Percentiles rank a stretch among this genome's conserved stretches.
Conservation (phyloP, 768 basidiomycete species). For the Boletus insuetus region DNA sequence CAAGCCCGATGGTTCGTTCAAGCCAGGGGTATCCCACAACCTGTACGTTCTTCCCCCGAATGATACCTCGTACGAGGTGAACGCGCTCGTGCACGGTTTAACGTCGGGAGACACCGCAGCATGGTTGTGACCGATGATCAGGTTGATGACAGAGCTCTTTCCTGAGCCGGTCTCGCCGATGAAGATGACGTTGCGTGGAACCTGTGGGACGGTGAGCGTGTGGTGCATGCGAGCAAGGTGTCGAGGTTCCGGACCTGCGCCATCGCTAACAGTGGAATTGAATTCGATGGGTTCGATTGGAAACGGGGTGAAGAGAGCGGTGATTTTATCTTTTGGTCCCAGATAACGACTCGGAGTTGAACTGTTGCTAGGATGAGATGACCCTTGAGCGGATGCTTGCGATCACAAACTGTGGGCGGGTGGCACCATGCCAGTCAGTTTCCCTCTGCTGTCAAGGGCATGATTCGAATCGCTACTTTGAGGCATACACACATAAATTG, state of each 20-base stretch:
- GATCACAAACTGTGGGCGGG: background rate
- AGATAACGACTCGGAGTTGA: background rate
- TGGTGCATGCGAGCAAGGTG: background rate
- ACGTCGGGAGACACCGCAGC: conserved; percentile 30
- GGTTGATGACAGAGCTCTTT: conserved; percentile 44
- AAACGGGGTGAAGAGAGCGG: background rate
- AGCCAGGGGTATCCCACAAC: conserved; percentile 35
- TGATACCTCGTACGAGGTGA: conserved; percentile 20
- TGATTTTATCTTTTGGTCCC: background rate
- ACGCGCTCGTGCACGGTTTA: conserved; percentile 32
- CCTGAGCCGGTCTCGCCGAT: conserved; percentile 35
- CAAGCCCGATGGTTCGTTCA: conserved; percentile 12
- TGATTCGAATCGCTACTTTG: too few species aligned
- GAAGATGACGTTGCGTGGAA: conserved; percentile 31
- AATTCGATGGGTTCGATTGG: background rate
- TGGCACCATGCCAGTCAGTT: background rate
- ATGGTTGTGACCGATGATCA: conserved; percentile 26
- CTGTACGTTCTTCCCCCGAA: conserved; percentile 15
- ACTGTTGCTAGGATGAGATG: background rate
- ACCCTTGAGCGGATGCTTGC: background rate
- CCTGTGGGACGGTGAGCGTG: conserved; percentile 9
- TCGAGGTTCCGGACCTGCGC: conserved; percentile 7
- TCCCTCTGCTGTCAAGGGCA: background rate
- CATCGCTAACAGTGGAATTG: background rate
- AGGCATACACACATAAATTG: too few species aligned